These are phyloP conservation scores for Cyclostephanos invisitatus DNA, from an alignment of 108 stramenopile genomes.

Conservation along the genomic window DNA sequence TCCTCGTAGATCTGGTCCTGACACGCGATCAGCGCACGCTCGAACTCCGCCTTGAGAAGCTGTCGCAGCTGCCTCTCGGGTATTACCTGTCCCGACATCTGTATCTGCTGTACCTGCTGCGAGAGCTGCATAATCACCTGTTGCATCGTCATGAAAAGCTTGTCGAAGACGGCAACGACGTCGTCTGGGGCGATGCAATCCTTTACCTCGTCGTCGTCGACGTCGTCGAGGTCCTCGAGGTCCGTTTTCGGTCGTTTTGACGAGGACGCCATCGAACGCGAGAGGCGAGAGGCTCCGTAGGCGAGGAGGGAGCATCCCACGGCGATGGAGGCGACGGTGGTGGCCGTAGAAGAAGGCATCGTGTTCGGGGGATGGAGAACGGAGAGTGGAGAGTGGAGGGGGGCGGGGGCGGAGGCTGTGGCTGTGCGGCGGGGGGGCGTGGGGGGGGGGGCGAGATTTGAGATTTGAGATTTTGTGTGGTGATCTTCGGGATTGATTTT, in stretches of 20 bases:
- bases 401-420: background rate
- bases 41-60: slow-evolving; percentile 75
- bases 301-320: slow-evolving; percentile 40
- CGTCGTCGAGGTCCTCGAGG: slow-evolving; percentile 39
- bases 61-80: slow-evolving; percentile 78
- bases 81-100: slow-evolving; percentile 83
- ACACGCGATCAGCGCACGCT: slow-evolving; percentile 64
- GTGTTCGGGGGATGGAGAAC: background rate
- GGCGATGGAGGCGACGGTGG: slow-evolving; percentile 32
- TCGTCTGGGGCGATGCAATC: slow-evolving; percentile 78
- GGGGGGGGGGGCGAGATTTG: too few relatives aligned
- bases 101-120: slow-evolving; percentile 85
- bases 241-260: slow-evolving; percentile 10
- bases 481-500: too few relatives aligned
- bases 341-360: slow-evolving; percentile 20
- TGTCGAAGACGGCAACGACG: slow-evolving; percentile 78
- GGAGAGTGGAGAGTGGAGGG: background rate
- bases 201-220: slow-evolving; percentile 61
- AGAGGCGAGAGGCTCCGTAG: slow-evolving; percentile 42
- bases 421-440: too few relatives aligned
- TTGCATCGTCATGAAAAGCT: slow-evolving; percentile 86
- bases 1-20: slow-evolving; percentile 73
- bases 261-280: background rate
- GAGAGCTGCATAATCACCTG: slow-evolving; percentile 75
- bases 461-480: too few relatives aligned